phyloP scores from a whole-genome alignment of 805 yeast species.

The Isabelozyma pseudorhagii region DNA sequence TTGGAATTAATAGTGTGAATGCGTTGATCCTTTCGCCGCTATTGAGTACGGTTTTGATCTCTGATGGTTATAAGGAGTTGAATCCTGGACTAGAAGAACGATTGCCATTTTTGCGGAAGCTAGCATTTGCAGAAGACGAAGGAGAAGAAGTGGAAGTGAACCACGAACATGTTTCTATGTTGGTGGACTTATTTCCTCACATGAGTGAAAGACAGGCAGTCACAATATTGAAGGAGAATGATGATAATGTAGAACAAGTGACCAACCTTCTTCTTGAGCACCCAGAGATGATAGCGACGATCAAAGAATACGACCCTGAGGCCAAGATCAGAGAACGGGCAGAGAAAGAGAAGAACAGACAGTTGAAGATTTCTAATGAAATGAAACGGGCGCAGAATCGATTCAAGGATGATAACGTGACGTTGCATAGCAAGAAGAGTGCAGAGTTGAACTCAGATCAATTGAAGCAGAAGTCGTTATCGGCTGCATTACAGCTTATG shows the following conservation, averaged over 20 bases:
- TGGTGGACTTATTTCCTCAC: constrained; percentile 67
- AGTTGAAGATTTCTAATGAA: constrained; percentile 1
- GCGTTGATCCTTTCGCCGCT: constrained; percentile 51
- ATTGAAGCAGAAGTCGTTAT: constrained; percentile 54
- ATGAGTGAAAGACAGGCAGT: constrained; percentile 46
- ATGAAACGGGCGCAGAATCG: constrained; percentile 4
- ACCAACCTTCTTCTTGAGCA: constrained; percentile 62
- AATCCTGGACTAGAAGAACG: constrained; percentile 53
- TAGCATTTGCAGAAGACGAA: constrained; percentile 6
- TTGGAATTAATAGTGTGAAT: constrained; percentile 42
- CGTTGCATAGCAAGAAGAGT: too few species aligned
- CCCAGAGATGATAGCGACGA: constrained; percentile 41
- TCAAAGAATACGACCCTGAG: constrained; percentile 19
- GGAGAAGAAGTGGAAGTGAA: constrained; percentile 7
- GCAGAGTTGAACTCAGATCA: constrained; percentile 24
- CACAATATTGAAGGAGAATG: constrained; percentile 46
- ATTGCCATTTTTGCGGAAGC: constrained; percentile 42
- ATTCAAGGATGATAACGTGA: constrained; percentile 1
- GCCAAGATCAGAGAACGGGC: constrained; percentile 4
- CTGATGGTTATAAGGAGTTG: constrained; percentile 42
- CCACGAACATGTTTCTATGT: constrained; percentile 35
- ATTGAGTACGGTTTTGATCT: constrained; percentile 50
- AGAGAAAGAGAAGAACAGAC: neutral
- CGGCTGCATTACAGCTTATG: constrained; percentile 58
- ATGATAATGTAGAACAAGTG: constrained; percentile 52